Conservation (phyloP, 2,329 filamentous ascomycete species). For the Hirsutella rhossiliensis region DNA sequence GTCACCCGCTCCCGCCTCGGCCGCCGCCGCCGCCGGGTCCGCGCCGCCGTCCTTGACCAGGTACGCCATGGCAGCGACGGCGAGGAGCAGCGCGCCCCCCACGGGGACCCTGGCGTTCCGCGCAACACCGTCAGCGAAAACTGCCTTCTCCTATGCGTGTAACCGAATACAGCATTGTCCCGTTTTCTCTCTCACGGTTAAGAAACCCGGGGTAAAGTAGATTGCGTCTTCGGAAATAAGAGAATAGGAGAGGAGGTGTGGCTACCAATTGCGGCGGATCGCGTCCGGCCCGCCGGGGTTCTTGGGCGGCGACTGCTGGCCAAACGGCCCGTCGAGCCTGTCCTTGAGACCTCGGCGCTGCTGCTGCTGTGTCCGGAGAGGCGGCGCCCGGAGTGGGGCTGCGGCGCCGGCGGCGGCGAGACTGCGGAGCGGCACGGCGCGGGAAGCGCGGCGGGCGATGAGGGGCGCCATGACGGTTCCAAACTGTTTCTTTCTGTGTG, state of each 20-base stretch:
- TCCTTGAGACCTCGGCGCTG: conserved; percentile 4
- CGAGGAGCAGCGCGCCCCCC: conserved; percentile 13
- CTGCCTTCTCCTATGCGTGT: no score
- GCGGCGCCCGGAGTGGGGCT: background rate
- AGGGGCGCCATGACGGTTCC: background rate
- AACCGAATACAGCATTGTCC: no score
- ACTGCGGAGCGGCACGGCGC: background rate
- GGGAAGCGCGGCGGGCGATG: background rate
- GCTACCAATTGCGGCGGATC: conserved; percentile 19
- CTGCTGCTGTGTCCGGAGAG: background rate
- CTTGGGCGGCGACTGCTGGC: conserved; percentile 15
- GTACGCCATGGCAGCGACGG: conserved; percentile 15
- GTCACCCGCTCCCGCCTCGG: background rate
- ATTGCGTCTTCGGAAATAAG: no score
- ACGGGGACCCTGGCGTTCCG: conserved; percentile 11
- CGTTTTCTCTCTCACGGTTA: no score
- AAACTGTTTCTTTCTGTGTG: background rate
- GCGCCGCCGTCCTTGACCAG: conserved; percentile 6
- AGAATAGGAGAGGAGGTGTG: no score
- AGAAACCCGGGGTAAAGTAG: no score
- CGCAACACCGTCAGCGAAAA: no score
- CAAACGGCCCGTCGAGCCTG: conserved; percentile 19
- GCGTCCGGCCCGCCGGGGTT: conserved; percentile 16
- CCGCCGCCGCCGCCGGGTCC: background rate
- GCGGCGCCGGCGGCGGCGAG: conserved; percentile 2